These are phyloP conservation scores for Homolaphlyctis polyrhiza DNA, from an alignment of 371 early-diverging fungal genomes.

Conservation along the genomic window DNA sequence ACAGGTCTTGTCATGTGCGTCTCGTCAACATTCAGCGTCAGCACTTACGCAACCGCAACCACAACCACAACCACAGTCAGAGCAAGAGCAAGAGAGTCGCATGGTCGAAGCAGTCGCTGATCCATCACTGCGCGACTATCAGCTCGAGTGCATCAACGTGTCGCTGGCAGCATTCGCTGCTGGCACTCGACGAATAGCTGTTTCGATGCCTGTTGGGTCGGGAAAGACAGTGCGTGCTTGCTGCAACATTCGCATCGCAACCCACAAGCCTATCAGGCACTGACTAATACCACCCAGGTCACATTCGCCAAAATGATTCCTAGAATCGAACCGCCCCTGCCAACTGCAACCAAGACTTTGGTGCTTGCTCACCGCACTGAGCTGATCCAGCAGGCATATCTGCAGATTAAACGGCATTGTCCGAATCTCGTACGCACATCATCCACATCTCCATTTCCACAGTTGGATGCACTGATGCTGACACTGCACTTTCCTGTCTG, in stretches of 20 bases:
- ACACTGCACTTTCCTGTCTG: not conserved
- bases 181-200: not conserved
- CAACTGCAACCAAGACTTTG: slow-evolving; percentile 66
- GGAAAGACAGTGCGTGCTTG: slow-evolving; percentile 1
- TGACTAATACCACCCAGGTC: slow-evolving; percentile 37
- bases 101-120: no score
- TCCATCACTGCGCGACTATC: not conserved
- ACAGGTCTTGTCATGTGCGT: no score
- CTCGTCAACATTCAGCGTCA: no score
- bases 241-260: not conserved
- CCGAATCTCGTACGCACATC: slow-evolving; percentile 47
- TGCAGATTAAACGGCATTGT: slow-evolving; percentile 54
- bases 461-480: not conserved
- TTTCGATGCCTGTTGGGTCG: slow-evolving; percentile 6
- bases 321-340: slow-evolving; percentile 55
- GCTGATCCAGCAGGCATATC: slow-evolving; percentile 71
- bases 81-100: no score
- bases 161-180: not conserved
- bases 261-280: not conserved
- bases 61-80: no score
- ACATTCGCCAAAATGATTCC: slow-evolving; percentile 79
- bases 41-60: no score
- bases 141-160: not conserved
- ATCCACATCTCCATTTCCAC: not conserved
- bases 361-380: slow-evolving; percentile 84